phyloP scores from a whole-genome alignment of 495 filamentous ascomycete species.

The Astrocystis sublimbata region DNA sequence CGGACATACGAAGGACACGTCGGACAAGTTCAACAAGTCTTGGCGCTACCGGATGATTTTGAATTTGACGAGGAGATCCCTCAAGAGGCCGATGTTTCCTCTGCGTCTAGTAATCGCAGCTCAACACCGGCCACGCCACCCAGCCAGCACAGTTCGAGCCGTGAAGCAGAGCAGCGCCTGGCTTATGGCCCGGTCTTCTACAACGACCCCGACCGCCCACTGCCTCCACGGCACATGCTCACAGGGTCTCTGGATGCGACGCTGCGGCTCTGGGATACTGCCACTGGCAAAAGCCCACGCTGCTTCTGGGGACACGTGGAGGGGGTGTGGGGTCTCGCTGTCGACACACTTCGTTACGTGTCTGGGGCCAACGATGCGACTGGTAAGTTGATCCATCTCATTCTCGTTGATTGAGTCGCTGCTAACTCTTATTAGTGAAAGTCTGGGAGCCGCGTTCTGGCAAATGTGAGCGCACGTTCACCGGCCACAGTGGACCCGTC shows the following conservation, averaged over 20 bases:
- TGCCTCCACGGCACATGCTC: conserved; percentile 85
- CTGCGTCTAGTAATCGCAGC: conserved; percentile 42
- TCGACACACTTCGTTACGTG: conserved; percentile 85
- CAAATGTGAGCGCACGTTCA: conserved; percentile 86
- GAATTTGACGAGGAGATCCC: conserved; percentile 75
- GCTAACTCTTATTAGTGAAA: conserved; percentile 49
- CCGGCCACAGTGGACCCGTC: conserved; percentile 86
- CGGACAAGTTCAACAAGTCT: conserved; percentile 89
- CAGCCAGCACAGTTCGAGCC: conserved; percentile 15
- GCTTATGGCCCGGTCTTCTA: conserved; percentile 61
- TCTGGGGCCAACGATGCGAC: conserved; percentile 89
- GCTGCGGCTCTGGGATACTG: conserved; percentile 90
- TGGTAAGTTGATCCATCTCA: conserved; percentile 47
- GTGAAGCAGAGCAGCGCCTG: conserved; percentile 46
- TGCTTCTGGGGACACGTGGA: conserved; percentile 97
- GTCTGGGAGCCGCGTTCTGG: conserved; percentile 93
- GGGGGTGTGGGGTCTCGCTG: conserved; percentile 92
- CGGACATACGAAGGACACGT: conserved; percentile 89
- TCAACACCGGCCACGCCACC: conserved; percentile 32
- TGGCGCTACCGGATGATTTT: conserved; percentile 79
- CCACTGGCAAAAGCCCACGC: conserved; percentile 75
- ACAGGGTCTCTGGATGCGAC: conserved; percentile 88
- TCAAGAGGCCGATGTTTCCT: conserved; percentile 58
- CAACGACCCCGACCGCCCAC: conserved; percentile 56
- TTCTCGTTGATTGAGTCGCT: background rate